Evolutionary conservation across 176 grass and related monocot genomes (phyloP).

Genomic region (Cocos nucifera): DNA sequence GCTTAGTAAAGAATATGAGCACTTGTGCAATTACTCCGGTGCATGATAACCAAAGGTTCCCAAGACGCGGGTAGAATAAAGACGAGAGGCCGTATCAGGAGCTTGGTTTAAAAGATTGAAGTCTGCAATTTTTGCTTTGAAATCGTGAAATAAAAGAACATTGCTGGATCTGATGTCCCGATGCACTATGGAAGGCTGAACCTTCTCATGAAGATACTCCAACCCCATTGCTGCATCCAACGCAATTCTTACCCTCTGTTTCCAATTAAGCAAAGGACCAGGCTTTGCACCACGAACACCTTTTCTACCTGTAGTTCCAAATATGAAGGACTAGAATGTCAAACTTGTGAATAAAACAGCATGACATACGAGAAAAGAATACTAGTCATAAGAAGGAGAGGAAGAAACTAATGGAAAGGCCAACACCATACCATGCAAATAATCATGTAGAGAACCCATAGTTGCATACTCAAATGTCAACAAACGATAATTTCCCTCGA

Average conservation of each 20-base stretch:
- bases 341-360: too few relatives aligned
- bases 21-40: constrained; percentile 32
- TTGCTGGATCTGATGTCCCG: constrained; percentile 53
- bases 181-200: constrained; percentile 35
- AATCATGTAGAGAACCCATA: constrained; percentile 44
- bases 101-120: constrained; percentile 68
- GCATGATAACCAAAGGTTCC: constrained; percentile 61
- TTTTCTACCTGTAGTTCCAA: neutral
- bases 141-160: constrained; percentile 51
- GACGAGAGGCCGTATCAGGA: constrained; percentile 41
- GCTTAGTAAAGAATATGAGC: too few relatives aligned
- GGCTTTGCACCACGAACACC: constrained; percentile 2
- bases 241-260: constrained; percentile 38
- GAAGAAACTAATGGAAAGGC: neutral
- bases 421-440: constrained; percentile 2
- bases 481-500: neutral
- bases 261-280: constrained; percentile 39
- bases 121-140: constrained; percentile 52
- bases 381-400: too few relatives aligned
- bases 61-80: constrained; percentile 45
- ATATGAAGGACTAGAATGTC: too few relatives aligned
- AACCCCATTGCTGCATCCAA: constrained; percentile 51
- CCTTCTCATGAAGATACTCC: constrained; percentile 65
- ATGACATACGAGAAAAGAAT: too few relatives aligned
- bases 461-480: constrained; percentile 1